Evolutionary conservation across 2,329 filamentous ascomycete genomes (phyloP), one percentile per base, ranked within the genome.

Genomic region (Onygenales sp.): DNA sequence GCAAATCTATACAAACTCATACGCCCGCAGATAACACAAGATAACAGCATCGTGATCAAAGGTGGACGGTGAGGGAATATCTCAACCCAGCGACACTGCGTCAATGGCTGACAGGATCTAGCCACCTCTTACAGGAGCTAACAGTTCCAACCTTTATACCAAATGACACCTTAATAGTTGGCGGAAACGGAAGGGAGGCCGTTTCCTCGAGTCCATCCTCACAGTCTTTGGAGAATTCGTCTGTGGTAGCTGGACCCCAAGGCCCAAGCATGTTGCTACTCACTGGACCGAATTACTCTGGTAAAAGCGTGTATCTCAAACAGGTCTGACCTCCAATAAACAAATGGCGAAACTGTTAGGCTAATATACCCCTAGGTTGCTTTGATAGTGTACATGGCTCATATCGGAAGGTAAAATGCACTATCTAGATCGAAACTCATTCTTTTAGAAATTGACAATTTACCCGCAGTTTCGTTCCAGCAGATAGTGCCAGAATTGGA

Each of bases 221-320:
- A 40, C 47, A 49, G 32, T 27, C 48, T 27, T 21, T 45, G 31
- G 47, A 48, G 31, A 42, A 39, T 13, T 46, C 21, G 5, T 42
- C 53, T 42, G 36, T 52, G 45, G n/a, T 31, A 10, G 53, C 51
- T 10, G 39, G 54, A 21, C 27, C 57, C n/a, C 54, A 61, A 8
- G 65, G 65, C 2, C 83, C 87, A 10, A 88, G 80, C 58, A 85
- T 89, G 71, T 67, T 96, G 10, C 73, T 96, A 5, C 70, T 98
- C 62, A 97, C 93, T 0, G 93, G 93, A 0, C 91, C 93, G 4
- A 98, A 98, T 61, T 94, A 93, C 66, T 97, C 93, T 0, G 93
- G 93, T 0, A 98, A 98, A 69, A 97, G 90, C 61, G 82, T 97
- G 0, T 97, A 95, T 68, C 78, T 97, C 65, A 98, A 95, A 68